Base-by-base conservation (phyloP, 495 filamentous ascomycete genomes). In the Podospora comata region DNA sequence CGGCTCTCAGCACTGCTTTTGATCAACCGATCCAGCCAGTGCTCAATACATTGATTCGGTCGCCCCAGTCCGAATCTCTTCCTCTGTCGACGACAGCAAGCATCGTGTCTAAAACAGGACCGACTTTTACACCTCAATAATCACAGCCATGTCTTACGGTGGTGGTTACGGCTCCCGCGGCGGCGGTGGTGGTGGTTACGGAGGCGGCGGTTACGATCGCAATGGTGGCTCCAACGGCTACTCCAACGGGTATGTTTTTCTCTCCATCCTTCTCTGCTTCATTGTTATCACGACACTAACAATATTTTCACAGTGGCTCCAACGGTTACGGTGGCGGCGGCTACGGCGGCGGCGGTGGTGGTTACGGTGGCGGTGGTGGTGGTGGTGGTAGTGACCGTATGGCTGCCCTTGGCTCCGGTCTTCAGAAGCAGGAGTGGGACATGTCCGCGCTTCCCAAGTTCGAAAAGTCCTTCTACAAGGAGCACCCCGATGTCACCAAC, bases 381-480 rank as follows among this genome's bases (percentile, higher is more conserved):
- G 84, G 81, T 63, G 87, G 83, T 67, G 89, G 91, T 70, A 92
- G 92, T 79, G 95, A 99, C 81, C 89, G 91, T 75, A 99, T 99
- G 95, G 90, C 88, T 72, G 90, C 90, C 79, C 90, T 99, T 64
- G 95, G 95, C 71, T 87, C 91, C 65, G 86, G 87, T 71, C 83
- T 98, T 65, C 91, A 95, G 83, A 87, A 88, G 71, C 95, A 96
- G 72, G 85, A 87, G 57, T 97, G 91, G 90, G 94, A 99, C 79
- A 73, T 94, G 19, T 81, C 78, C 77, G 81, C 89, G 27, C 76
- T 99, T 26, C 94, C 95, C 70, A 97, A 97, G 81, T 99, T 99
- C 79, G 95, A 99, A 77, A 99, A 99, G 83, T 93, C 91, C 28
- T 99, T 99, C 85, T 99, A 99, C 85, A 96, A 97, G 81, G 95